Evolutionary conservation across 352 stramenopile genomes (phyloP).

Genomic region (Pythium pectinolyticum): DNA sequence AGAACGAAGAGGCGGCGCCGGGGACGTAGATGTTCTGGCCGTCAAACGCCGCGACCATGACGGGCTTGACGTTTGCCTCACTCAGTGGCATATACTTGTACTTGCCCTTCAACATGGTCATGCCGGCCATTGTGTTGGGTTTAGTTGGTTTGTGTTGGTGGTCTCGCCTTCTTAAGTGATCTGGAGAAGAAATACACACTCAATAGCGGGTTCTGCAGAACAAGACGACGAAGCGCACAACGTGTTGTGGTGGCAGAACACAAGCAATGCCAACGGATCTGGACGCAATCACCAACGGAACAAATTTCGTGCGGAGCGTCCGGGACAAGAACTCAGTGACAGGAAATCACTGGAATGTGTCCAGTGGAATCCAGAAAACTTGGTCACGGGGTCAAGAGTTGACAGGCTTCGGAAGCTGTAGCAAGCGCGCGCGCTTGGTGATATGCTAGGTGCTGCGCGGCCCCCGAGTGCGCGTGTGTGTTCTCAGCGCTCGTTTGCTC

Average conservation of each 20-base stretch:
- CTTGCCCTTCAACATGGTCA: slow-evolving; percentile 34
- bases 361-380: not conserved
- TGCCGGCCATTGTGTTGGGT: slow-evolving; percentile 18
- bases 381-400: not conserved
- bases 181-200: not conserved
- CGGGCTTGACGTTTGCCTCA: slow-evolving; percentile 75
- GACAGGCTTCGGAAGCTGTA: not conserved
- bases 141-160: not conserved
- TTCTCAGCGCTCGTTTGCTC: not conserved
- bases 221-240: not conserved
- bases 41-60: slow-evolving; percentile 77
- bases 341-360: not conserved
- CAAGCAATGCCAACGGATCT: too few species aligned
- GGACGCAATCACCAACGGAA: not conserved
- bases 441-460: not conserved
- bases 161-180: not conserved
- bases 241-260: not conserved
- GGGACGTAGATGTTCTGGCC: slow-evolving; percentile 71
- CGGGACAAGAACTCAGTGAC: not conserved
- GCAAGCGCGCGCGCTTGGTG: slow-evolving; percentile 2
- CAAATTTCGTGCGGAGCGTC: not conserved
- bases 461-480: not conserved
- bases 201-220: not conserved
- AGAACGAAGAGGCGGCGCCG: not conserved
- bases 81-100: slow-evolving; percentile 88